Evolutionary conservation across 2,329 filamentous ascomycete species (phyloP).

Genomic region (Fusarium sp.): DNA sequence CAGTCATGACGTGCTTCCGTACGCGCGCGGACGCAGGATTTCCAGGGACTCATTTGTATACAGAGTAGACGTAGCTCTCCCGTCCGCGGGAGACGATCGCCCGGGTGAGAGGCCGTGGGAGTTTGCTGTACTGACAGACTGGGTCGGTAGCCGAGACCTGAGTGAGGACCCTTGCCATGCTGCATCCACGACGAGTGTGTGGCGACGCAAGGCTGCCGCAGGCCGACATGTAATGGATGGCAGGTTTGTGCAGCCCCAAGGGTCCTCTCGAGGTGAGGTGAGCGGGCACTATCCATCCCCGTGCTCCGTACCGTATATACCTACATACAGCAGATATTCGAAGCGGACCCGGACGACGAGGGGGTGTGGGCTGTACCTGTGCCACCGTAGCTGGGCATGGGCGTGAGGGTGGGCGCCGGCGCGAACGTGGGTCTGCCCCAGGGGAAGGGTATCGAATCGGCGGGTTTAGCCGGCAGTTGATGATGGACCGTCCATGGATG

Average conservation of each 20-base stretch:
- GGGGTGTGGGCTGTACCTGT: conserved; percentile 21
- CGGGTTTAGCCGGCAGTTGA: conserved; percentile 27
- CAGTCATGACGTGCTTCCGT: conserved; percentile 41
- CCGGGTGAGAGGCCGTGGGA: conserved; percentile 25
- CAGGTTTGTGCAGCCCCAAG: conserved; percentile 14
- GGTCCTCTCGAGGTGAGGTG: conserved; percentile 2
- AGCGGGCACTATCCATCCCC: neutral
- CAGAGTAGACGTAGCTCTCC: conserved; percentile 21
- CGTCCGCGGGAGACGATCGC: conserved; percentile 31
- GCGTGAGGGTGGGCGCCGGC: neutral
- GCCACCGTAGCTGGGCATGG: conserved; percentile 9
- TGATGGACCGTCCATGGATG: conserved; percentile 2
- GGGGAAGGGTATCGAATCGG: conserved; percentile 38
- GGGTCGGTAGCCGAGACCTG: conserved; percentile 33
- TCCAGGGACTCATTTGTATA: conserved; percentile 17
- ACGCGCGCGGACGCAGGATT: conserved; percentile 21
- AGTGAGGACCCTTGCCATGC: conserved; percentile 9
- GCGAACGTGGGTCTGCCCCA: conserved; percentile 33
- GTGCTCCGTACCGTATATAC: neutral
- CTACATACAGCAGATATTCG: neutral
- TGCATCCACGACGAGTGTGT: conserved; percentile 30
- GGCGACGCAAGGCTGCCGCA: conserved; percentile 12
- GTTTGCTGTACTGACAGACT: conserved; percentile 7
- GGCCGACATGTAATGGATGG: conserved; percentile 14
- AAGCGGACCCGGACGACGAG: conserved; percentile 10